A percentile compares a stretch with the other conserved stretches of the same genome.
Conservation (phyloP, 495 filamentous ascomycete genomes). For the Hypoxylon fragiforme region DNA sequence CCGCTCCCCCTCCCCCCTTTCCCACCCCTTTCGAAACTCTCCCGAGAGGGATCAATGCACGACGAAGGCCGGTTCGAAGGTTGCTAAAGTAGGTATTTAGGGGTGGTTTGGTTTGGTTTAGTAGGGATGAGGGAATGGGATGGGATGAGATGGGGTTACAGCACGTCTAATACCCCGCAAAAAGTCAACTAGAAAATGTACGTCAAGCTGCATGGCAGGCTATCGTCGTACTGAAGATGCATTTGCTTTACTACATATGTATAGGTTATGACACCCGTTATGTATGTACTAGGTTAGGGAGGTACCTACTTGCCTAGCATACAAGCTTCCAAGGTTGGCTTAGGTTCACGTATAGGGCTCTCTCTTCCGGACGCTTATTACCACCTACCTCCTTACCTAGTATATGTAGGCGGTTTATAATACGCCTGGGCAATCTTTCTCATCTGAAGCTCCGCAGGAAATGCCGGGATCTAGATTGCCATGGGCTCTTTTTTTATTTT, state of each 20-base stretch:
- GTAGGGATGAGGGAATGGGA: no score
- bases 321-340: conserved; percentile 12
- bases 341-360: conserved; percentile 23
- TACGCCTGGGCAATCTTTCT: conserved; percentile 15
- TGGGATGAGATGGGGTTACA: no score
- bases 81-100: no score
- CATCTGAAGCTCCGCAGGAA: conserved; percentile 7
- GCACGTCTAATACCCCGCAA: conserved; percentile 29
- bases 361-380: conserved; percentile 9
- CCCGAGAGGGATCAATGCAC: conserved; percentile 4
- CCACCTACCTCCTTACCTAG: conserved; percentile 17
- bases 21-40: no score
- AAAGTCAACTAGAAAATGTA: conserved; percentile 15
- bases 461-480: conserved; percentile 19
- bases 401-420: conserved; percentile 6
- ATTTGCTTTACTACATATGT: no score
- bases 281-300: no score
- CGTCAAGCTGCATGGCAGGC: conserved; percentile 32
- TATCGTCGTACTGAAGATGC: conserved; percentile 12
- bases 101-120: not conserved
- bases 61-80: conserved; percentile 8
- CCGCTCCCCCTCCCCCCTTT: no score
- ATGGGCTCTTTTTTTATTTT: conserved; percentile 13
- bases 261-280: no score
- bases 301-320: no score